These are phyloP conservation scores for Populus davidiana DNA, from an alignment of 345 rosid species.

Conservation along the genomic window DNA sequence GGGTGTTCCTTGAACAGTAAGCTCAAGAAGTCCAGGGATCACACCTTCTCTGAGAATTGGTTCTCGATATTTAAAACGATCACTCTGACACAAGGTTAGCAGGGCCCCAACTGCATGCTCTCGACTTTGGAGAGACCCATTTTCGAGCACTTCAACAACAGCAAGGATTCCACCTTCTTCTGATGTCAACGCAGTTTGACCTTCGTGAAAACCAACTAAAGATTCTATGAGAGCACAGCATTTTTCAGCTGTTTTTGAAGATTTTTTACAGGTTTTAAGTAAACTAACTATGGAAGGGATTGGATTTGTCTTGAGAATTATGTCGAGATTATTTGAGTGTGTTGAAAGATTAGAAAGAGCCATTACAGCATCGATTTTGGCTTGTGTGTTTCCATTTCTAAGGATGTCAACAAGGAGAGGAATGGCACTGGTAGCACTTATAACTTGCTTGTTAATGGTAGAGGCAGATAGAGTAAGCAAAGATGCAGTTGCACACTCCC, in stretches of 20 bases:
- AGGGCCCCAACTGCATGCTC: constrained; percentile 87
- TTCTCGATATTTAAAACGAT: constrained; percentile 81
- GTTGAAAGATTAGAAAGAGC: constrained; percentile 93
- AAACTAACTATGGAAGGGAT: constrained; percentile 51
- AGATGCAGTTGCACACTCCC: constrained; percentile 79
- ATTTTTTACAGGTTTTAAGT: constrained; percentile 66
- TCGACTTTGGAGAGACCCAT: constrained; percentile 73
- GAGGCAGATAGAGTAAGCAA: constrained; percentile 91
- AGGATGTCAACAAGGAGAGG: constrained; percentile 75
- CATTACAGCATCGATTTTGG: constrained; percentile 61
- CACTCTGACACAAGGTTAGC: constrained; percentile 73
- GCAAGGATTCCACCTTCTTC: constrained; percentile 85
- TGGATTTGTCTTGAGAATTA: constrained; percentile 59
- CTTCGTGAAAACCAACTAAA: constrained; percentile 68
- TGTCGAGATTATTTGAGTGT: constrained; percentile 39
- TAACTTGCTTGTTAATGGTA: constrained; percentile 65
- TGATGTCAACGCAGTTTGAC: constrained; percentile 54
- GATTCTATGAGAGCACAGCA: constrained; percentile 77
- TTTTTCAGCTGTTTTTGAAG: constrained; percentile 85
- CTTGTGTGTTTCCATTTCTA: constrained; percentile 70
- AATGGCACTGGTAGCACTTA: constrained; percentile 70
- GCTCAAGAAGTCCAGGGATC: constrained; percentile 93
- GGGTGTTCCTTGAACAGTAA: constrained; percentile 90
- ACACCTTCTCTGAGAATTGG: constrained; percentile 94
- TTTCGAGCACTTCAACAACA: constrained; percentile 83